Conservation (phyloP, 2,329 filamentous ascomycete genomes). For the Colletotrichum sp. region DNA sequence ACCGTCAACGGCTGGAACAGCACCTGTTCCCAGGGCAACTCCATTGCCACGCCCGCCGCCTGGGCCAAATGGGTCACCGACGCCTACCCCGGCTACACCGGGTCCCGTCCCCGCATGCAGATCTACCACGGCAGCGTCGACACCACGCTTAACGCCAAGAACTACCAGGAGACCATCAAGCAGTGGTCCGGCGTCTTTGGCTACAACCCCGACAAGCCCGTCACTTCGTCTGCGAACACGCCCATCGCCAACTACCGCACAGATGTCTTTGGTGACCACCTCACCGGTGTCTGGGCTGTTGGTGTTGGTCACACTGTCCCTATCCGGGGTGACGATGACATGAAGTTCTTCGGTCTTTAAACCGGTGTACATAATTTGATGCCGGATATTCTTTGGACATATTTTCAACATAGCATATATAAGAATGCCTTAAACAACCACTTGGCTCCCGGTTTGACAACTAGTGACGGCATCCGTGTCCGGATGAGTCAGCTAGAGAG, state of each 20-base stretch:
- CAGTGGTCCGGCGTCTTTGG: conserved; percentile 60
- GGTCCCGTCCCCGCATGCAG: conserved; percentile 60
- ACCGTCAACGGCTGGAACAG: conserved; percentile 58
- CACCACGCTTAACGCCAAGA: conserved; percentile 52
- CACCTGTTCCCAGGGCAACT: conserved; percentile 56
- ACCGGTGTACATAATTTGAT: not conserved
- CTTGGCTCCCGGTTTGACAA: not conserved
- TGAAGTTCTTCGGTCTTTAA: conserved; percentile 19
- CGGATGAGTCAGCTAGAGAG: not conserved
- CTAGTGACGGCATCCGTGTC: rapidly evolving
- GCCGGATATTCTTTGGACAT: not conserved
- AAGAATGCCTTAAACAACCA: not conserved
- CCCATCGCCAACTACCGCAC: conserved; percentile 43
- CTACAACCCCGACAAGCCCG: conserved; percentile 34
- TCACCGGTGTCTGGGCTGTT: conserved; percentile 28
- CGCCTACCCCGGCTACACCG: conserved; percentile 57
- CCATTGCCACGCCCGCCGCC: conserved; percentile 41
- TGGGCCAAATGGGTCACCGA: conserved; percentile 46
- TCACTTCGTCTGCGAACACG: conserved; percentile 32
- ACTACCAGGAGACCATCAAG: conserved; percentile 63
- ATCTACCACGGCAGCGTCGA: conserved; percentile 64
- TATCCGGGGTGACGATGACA: conserved; percentile 17
- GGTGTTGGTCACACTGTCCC: conserved; percentile 28
- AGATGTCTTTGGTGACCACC: conserved; percentile 40
- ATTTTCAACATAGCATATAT: not conserved